phyloP scores from a whole-genome alignment of 2,329 filamentous ascomycete genomes.

The Sarocladiaceae sp. region DNA sequence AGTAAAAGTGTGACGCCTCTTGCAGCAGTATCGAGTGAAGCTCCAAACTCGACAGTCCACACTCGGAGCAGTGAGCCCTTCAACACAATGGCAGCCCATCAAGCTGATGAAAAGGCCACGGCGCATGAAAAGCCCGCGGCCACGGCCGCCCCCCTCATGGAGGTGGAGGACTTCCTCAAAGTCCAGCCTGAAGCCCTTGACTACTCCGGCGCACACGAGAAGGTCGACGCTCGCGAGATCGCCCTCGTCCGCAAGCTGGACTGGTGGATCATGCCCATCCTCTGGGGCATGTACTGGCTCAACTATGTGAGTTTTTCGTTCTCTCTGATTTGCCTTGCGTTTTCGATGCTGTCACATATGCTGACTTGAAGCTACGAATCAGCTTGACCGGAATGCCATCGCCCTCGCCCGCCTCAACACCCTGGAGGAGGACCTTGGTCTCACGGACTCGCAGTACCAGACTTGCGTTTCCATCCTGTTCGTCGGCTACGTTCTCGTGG shows the following conservation, averaged over 20 bases:
- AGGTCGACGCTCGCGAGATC: slow-evolving; percentile 22
- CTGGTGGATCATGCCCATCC: slow-evolving; percentile 20
- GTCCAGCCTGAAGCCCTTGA: slow-evolving; percentile 49
- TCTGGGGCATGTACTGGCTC: slow-evolving; percentile 11
- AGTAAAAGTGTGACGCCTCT: neutral
- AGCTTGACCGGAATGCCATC: slow-evolving; percentile 11
- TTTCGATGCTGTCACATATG: neutral
- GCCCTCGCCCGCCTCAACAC: slow-evolving; percentile 16
- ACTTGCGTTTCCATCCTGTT: slow-evolving; percentile 20
- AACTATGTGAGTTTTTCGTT: slow-evolving; percentile 10
- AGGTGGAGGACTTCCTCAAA: slow-evolving; percentile 15
- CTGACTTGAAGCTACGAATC: too few species aligned
- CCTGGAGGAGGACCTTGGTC: slow-evolving; percentile 17
- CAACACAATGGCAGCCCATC: neutral
- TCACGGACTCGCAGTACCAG: slow-evolving; percentile 16
- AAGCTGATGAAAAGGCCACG: neutral
- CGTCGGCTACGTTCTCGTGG: slow-evolving; percentile 17
- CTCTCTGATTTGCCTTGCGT: too few species aligned
- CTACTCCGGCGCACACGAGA: slow-evolving; percentile 21
- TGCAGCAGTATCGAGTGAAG: neutral
- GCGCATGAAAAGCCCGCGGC: neutral
- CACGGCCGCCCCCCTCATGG: neutral
- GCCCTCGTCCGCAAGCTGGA: slow-evolving; percentile 24
- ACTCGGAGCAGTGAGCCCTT: neutral
- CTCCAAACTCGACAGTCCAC: neutral